A percentile compares a stretch with the other conserved stretches of the same genome.
These are phyloP conservation scores for Stachybotrys echinatus DNA, from an alignment of 2,329 filamentous ascomycete genomes.

Conservation along the genomic window DNA sequence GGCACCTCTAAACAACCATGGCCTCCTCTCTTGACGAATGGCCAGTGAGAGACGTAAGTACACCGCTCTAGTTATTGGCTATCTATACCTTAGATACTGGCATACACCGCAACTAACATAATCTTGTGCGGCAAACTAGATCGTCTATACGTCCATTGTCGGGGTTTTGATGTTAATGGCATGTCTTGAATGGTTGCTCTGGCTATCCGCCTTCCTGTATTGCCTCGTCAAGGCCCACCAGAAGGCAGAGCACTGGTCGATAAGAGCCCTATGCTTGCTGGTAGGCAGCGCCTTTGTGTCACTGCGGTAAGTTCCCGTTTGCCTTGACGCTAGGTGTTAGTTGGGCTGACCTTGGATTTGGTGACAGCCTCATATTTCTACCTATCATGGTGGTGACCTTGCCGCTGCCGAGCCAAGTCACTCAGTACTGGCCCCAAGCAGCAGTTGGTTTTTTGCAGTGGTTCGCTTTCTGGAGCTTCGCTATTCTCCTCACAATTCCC, in stretches of 20 bases:
- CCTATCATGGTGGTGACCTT: conserved; percentile 93
- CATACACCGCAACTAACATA: background rate
- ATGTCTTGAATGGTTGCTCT: conserved; percentile 88
- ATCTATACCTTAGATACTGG: no score
- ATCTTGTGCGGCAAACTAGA: conserved; percentile 44
- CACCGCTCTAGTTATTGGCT: background rate
- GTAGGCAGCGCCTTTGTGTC: conserved; percentile 70
- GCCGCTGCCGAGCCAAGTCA: conserved; percentile 69
- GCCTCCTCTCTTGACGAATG: background rate
- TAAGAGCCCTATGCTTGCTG: conserved; percentile 69
- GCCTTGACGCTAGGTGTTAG: background rate
- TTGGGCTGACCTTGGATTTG: background rate
- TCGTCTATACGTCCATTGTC: conserved; percentile 78
- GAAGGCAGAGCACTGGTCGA: conserved; percentile 86
- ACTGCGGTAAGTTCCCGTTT: conserved; percentile 55
- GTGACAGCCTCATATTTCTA: conserved; percentile 65
- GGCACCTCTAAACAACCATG: background rate
- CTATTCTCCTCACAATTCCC: conserved; percentile 76
- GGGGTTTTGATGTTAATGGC: conserved; percentile 79
- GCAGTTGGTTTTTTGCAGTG: conserved; percentile 76
- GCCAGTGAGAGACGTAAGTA: background rate
- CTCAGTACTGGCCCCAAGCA: conserved; percentile 61
- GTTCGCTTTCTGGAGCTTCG: conserved; percentile 95
- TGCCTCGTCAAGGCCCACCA: conserved; percentile 82
- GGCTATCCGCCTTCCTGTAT: conserved; percentile 90